Conservation (phyloP, 371 early-diverging fungal genomes). For the Syncephalis fuscata region DNA sequence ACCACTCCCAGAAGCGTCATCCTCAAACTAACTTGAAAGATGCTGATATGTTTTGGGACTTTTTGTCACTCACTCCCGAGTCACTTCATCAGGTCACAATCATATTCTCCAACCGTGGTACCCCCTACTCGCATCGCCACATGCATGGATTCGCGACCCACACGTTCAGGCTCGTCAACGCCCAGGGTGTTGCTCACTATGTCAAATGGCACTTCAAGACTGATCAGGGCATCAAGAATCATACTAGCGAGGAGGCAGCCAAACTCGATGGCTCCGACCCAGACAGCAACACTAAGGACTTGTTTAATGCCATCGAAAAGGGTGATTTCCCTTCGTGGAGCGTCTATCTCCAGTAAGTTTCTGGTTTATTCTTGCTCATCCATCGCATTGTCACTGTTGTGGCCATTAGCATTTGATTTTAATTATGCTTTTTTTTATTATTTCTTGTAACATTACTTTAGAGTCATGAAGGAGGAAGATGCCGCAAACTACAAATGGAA, state of each 20-base stretch:
- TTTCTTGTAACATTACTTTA: too few relatives aligned
- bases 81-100: conserved; percentile 45
- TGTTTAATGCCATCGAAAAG: conserved; percentile 35
- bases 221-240: conserved; percentile 41
- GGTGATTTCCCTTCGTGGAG: conserved; percentile 45
- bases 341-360: conserved; percentile 34
- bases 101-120: conserved; percentile 45
- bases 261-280: conserved; percentile 34
- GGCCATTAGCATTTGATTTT: too few relatives aligned
- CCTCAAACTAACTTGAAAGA: conserved; percentile 33
- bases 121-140: conserved; percentile 39
- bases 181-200: conserved; percentile 27
- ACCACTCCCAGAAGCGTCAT: conserved; percentile 46
- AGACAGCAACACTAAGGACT: conserved; percentile 37
- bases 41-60: conserved; percentile 43
- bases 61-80: conserved; percentile 41
- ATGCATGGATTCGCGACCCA: conserved; percentile 46
- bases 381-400: too few relatives aligned
- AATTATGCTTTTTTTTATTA: too few relatives aligned
- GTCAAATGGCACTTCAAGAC: conserved; percentile 63
- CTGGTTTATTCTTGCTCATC: too few relatives aligned
- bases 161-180: conserved; percentile 40
- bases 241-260: conserved; percentile 31
- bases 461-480: conserved; percentile 29
- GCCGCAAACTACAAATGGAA: conserved; percentile 36